Conservation (phyloP, 2,329 filamentous ascomycete species). For the Trichophyton simii region DNA sequence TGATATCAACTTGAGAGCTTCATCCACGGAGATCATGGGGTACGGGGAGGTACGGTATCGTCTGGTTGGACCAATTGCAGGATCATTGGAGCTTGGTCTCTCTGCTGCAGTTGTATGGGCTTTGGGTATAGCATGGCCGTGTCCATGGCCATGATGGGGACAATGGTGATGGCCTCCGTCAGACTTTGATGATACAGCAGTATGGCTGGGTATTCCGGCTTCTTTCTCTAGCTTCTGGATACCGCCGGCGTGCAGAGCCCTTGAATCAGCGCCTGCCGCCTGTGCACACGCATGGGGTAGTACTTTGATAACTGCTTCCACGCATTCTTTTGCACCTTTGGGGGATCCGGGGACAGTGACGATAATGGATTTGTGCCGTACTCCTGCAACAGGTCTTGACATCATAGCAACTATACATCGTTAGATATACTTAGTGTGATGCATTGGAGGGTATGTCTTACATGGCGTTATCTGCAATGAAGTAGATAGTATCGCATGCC, state of each 20-base stretch:
- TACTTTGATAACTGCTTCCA: slow-evolving; percentile 77
- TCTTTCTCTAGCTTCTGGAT: slow-evolving; percentile 73
- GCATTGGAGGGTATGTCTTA: slow-evolving; percentile 36
- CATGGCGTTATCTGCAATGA: slow-evolving; percentile 82
- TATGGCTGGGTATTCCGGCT: slow-evolving; percentile 46
- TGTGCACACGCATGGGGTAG: slow-evolving; percentile 91
- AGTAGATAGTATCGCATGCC: slow-evolving; percentile 82
- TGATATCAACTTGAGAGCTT: slow-evolving; percentile 62
- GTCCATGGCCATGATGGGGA: slow-evolving; percentile 45
- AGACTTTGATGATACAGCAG: slow-evolving; percentile 13
- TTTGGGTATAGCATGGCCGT: slow-evolving; percentile 51
- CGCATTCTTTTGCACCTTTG: slow-evolving; percentile 87
- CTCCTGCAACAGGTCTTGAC: slow-evolving; percentile 83
- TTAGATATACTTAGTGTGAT: slow-evolving; percentile 10
- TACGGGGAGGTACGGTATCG: slow-evolving; percentile 80
- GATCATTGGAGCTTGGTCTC: slow-evolving; percentile 46
- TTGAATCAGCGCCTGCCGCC: slow-evolving; percentile 69
- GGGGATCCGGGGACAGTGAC: slow-evolving; percentile 87
- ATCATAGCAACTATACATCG: slow-evolving; percentile 69
- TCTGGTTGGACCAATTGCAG: slow-evolving; percentile 47
- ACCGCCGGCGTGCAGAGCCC: slow-evolving; percentile 65
- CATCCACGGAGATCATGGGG: slow-evolving; percentile 75
- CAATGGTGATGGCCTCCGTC: slow-evolving; percentile 26
- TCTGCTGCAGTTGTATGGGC: slow-evolving; percentile 59
- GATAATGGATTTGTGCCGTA: slow-evolving; percentile 68